A percentile compares a stretch with the other conserved stretches of the same genome.
Evolutionary conservation across 768 basidiomycete species (phyloP).

Genomic region (Suillus alpinus): DNA sequence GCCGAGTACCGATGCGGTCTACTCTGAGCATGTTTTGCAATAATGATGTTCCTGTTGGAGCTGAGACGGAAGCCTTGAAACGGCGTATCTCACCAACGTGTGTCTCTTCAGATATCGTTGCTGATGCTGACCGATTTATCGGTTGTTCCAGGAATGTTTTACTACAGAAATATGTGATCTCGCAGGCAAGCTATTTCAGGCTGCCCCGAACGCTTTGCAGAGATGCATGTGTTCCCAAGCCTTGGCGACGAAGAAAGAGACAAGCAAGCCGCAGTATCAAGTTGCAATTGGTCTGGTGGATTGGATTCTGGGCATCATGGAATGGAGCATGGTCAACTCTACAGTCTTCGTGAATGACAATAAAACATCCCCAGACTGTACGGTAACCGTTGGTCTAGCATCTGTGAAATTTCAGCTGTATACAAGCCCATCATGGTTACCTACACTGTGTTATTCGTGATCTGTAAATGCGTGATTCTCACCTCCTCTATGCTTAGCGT

Average conservation of each 20-base stretch:
- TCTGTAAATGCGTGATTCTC: background rate
- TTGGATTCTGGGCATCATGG: conserved; percentile 24
- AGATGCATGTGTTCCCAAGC: conserved; percentile 14
- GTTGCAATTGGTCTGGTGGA: conserved; percentile 25
- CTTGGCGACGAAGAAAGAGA: conserved; percentile 15
- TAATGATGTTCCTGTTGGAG: conserved; percentile 15
- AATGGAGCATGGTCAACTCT: conserved; percentile 27
- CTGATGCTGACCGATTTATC: background rate
- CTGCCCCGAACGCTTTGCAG: conserved; percentile 19
- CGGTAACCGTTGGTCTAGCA: conserved; percentile 2
- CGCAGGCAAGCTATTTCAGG: conserved; percentile 18
- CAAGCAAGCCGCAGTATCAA: conserved; percentile 13
- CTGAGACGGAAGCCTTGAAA: conserved; percentile 27
- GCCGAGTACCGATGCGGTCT: conserved; percentile 7
- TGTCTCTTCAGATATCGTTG: background rate
- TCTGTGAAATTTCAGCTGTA: background rate
- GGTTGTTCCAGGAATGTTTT: conserved; percentile 19
- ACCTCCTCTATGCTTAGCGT: background rate
- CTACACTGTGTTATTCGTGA: background rate
- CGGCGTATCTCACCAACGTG: conserved; percentile 26
- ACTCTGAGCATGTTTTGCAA: conserved; percentile 17
- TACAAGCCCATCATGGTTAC: background rate
- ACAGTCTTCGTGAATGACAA: no score
- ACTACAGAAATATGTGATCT: conserved; percentile 16
- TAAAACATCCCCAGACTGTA: conserved; percentile 18